Evolutionary conservation across 2,329 filamentous ascomycete species (phyloP), one percentile per base, ranked within the genome.

Genomic region (Fusarium sacchari): DNA sequence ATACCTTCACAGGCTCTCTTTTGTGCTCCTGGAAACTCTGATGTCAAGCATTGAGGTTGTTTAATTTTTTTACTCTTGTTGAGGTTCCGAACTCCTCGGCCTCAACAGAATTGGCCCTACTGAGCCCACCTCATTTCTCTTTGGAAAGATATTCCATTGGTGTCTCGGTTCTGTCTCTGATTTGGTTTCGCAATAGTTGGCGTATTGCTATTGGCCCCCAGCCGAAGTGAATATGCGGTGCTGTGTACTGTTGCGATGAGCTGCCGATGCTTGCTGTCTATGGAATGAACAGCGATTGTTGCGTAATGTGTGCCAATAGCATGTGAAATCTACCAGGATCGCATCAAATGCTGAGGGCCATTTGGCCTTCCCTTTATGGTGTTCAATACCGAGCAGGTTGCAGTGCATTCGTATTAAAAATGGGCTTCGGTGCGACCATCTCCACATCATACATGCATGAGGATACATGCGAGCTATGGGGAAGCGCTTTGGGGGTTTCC

Each of bases 351-450:
- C 18, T 20, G 7, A 28, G 28, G 49, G 14, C 8, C 12, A 30
- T 43, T 3, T 44, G n/a, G 34, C 49, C 43, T 69, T 69, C 58
- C 58, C 18, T 12, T 50, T 64, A 17, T 24, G 58, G 64, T 46
- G 24, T 12, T 15, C 4, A 37, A 37, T 36, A 34, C 49, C 39
- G 42, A 57, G 32, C 60, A 56, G n/a, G 39, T 36, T 36, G 18
- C 55, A 40, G n/a, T 32, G 37, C 42, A 64, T 64, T 32, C 22
- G 37, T 56, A 26, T 50, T 24, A 40, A 60, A 60, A 32, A 28
- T 24, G 53, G 52, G 37, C 28, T 42, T 26, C 5, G 22, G 24
- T 28, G 34, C 34, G 10, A 10, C 32, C 3, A 50, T 59, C 42
- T 37, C 56, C 56, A 59, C 20, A 50, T 28, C 20, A 11, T 4